Conservation (phyloP, 306 rosid species). For the Cucumis sativus region Cucumber_9930_V3 NC_026660.2:22708501-22709000, state of each 20-base stretch:
- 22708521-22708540: too few species aligned
- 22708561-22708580: too few species aligned
- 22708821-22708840: slow-evolving; percentile 17
- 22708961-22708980: background rate
- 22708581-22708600: too few species aligned
- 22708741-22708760: slow-evolving; percentile 36
- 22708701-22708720: slow-evolving; percentile 25
- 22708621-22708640: too few species aligned
- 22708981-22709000: background rate
- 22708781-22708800: slow-evolving; percentile 23
- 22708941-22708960: background rate
- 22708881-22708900: too few species aligned
- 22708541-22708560: too few species aligned
- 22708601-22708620: too few species aligned
- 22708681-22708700: background rate
- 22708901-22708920: background rate
- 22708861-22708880: background rate
- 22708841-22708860: background rate
- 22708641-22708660: too few species aligned
- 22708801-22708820: slow-evolving; percentile 8
- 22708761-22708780: slow-evolving; percentile 51
- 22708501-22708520: too few species aligned
- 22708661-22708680: too few species aligned
- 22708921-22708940: background rate
- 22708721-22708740: slow-evolving; percentile 50